phyloP scores from a whole-genome alignment of 139 green algal species.

The Tetradesmus obliquus region DNA sequence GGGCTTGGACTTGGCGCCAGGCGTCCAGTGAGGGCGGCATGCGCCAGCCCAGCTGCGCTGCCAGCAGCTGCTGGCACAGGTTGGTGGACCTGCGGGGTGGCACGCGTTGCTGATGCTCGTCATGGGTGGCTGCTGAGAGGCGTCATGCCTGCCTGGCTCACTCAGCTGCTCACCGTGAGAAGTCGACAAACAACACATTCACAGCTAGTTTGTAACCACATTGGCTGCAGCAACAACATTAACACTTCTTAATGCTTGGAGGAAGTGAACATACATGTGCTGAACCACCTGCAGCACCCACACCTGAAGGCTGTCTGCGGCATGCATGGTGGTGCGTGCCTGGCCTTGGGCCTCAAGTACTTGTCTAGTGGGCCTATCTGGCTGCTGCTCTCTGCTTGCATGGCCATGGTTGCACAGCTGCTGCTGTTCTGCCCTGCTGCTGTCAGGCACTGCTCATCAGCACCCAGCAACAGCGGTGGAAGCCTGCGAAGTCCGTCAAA shows the following conservation, averaged over 20 bases:
- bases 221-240: too few species aligned
- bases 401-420: neutral
- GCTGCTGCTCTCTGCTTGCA: neutral
- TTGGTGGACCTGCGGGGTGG: neutral
- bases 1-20: neutral
- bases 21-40: neutral
- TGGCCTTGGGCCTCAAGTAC: neutral
- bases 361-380: constrained; percentile 1
- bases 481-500: too few species aligned
- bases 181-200: too few species aligned
- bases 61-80: constrained; percentile 37
- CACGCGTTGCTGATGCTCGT: neutral
- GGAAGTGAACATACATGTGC: too few species aligned
- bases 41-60: constrained; percentile 17
- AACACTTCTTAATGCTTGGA: too few species aligned
- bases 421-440: neutral
- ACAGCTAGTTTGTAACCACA: too few species aligned
- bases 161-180: too few species aligned
- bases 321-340: neutral
- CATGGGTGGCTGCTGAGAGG: too few species aligned
- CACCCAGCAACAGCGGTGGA: neutral
- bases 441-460: neutral
- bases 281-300: neutral
- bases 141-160: too few species aligned
- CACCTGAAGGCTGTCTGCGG: neutral